Conservation (phyloP, 192 early-diverging fungal species). For the Phycomyces blakesleeanus region DNA sequence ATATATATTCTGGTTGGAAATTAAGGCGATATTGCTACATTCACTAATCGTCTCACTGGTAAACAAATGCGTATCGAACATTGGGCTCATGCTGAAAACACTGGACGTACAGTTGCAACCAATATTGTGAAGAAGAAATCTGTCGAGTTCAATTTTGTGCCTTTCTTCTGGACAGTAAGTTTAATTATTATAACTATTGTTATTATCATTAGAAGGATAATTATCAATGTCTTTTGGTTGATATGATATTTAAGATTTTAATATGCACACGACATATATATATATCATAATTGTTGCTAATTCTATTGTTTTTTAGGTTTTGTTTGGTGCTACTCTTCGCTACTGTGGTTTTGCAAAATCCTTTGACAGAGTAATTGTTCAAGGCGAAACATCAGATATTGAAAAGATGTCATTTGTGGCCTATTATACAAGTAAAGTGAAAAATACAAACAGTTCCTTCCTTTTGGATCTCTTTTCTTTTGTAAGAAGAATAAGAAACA, state of each 20-base stretch:
- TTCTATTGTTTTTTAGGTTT: conserved; percentile 17
- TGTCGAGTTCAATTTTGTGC: conserved; percentile 40
- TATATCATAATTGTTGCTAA: too few species aligned
- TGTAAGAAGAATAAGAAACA: too few species aligned
- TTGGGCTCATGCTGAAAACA: conserved; percentile 49
- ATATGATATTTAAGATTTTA: background rate
- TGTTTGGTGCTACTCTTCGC: conserved; percentile 50
- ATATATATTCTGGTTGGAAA: too few species aligned
- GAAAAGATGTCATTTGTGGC: conserved; percentile 29
- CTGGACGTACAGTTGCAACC: conserved; percentile 29
- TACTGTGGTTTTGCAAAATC: conserved; percentile 49
- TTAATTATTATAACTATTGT: too few species aligned
- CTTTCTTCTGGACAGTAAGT: conserved; percentile 57
- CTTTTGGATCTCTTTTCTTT: background rate
- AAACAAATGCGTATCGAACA: conserved; percentile 51
- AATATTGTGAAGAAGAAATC: conserved; percentile 24
- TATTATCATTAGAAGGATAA: too few species aligned
- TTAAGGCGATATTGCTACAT: conserved; percentile 53
- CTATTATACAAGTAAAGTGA: conserved; percentile 34
- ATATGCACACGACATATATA: too few species aligned
- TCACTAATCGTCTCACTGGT: conserved; percentile 42
- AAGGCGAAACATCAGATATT: conserved; percentile 21
- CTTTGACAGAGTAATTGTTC: conserved; percentile 52
- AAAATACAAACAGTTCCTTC: too few species aligned
- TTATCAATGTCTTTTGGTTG: background rate